A percentile compares a stretch with the other conserved stretches of the same genome.
phyloP scores from a whole-genome alignment of 306 rosid species.

The Dicorynia guianensis region DNA sequence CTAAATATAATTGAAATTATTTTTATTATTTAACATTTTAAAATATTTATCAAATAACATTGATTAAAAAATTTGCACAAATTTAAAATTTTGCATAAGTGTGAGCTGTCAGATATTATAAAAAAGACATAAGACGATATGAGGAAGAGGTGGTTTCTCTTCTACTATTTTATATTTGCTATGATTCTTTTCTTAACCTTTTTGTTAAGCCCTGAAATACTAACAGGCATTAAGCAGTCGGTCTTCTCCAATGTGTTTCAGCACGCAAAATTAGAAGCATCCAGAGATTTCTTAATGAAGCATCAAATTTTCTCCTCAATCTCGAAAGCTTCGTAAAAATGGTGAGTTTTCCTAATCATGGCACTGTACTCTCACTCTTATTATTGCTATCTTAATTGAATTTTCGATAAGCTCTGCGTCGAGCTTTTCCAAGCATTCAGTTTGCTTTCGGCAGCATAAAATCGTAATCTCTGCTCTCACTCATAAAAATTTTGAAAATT shows the following conservation, averaged over 20 bases:
- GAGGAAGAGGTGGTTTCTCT: no score
- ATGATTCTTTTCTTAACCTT: no score
- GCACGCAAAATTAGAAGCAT: conserved; percentile 19
- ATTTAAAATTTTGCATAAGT: no score
- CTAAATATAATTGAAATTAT: no score
- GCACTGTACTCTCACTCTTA: not conserved
- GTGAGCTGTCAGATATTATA: no score
- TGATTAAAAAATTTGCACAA: no score
- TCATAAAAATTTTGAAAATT: not conserved
- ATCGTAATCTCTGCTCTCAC: not conserved
- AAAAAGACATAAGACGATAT: no score
- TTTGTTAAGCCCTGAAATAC: no score
- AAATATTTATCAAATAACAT: no score
- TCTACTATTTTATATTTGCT: no score
- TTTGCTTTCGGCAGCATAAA: not conserved
- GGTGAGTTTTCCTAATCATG: conserved; percentile 41
- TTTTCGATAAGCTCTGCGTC: not conserved
- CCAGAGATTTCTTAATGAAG: conserved; percentile 45
- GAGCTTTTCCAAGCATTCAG: not conserved
- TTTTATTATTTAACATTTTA: no score
- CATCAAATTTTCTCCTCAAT: conserved; percentile 5
- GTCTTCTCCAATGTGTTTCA: not conserved
- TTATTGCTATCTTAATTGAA: not conserved
- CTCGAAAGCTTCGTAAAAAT: conserved; percentile 31
- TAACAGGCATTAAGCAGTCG: no score